Conservation (phyloP, 352 stramenopile species). For the Pythium brassicae region DNA sequence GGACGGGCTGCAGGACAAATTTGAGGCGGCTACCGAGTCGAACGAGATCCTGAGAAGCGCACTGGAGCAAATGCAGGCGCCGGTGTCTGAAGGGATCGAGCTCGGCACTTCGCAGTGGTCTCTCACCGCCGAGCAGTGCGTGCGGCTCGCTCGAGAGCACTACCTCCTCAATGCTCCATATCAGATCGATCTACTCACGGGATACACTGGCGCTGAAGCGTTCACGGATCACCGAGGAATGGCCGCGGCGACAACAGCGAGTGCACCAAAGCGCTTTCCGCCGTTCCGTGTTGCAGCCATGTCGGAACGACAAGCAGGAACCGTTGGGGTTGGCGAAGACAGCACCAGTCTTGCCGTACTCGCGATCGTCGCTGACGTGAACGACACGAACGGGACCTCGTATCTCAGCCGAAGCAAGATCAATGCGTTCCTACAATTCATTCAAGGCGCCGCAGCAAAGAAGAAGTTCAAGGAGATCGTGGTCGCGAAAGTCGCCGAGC, state of each 20-base stretch:
- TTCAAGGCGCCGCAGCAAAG: slow-evolving; percentile 35
- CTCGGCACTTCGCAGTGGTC: slow-evolving; percentile 1
- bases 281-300: slow-evolving; percentile 29
- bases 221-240: slow-evolving; percentile 22
- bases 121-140: too few relatives aligned
- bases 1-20: slow-evolving; percentile 46
- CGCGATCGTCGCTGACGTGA: slow-evolving; percentile 24
- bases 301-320: slow-evolving; percentile 12
- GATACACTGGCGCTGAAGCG: slow-evolving; percentile 28
- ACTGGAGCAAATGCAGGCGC: slow-evolving; percentile 35
- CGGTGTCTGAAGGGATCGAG: not conserved
- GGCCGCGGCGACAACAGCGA: slow-evolving; percentile 1
- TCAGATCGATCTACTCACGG: slow-evolving; percentile 37
- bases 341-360: slow-evolving; percentile 9
- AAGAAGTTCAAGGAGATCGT: slow-evolving; percentile 44
- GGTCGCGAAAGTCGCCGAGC: slow-evolving; percentile 41
- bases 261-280: slow-evolving; percentile 19
- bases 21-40: slow-evolving; percentile 33
- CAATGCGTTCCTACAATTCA: slow-evolving; percentile 51
- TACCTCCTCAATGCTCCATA: slow-evolving; percentile 46
- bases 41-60: slow-evolving; percentile 47
- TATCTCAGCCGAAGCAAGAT: slow-evolving; percentile 66
- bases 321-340: slow-evolving; percentile 4
- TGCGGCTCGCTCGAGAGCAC: slow-evolving; percentile 39
- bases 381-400: slow-evolving; percentile 32